phyloP scores from a whole-genome alignment of 805 yeast species.

The Scheffersomyces ergatensis region DNA sequence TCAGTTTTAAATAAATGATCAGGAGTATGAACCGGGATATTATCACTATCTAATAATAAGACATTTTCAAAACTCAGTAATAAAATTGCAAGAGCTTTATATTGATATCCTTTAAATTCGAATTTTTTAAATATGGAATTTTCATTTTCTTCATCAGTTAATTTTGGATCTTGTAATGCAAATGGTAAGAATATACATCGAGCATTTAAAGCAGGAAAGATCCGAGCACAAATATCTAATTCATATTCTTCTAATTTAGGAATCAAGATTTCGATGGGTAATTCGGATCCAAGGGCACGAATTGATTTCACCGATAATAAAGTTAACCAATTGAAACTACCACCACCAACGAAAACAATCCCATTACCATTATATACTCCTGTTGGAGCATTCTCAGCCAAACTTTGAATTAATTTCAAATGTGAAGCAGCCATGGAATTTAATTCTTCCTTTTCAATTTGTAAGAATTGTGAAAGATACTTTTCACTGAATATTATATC shows the following conservation, averaged over 20 bases:
- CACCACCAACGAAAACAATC: conserved; percentile 77
- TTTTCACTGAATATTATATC: conserved; percentile 47
- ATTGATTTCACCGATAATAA: conserved; percentile 62
- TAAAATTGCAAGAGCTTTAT: conserved; percentile 40
- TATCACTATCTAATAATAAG: conserved; percentile 72
- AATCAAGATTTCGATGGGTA: conserved; percentile 81
- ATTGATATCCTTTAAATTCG: conserved; percentile 41
- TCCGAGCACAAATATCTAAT: conserved; percentile 48
- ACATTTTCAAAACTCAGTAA: conserved; percentile 63
- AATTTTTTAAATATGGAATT: conserved; percentile 27
- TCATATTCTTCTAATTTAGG: conserved; percentile 73
- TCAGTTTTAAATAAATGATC: conserved; percentile 55
- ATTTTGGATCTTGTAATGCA: conserved; percentile 15
- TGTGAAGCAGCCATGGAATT: conserved; percentile 48
- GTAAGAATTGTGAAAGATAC: conserved; percentile 49
- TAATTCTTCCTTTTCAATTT: conserved; percentile 42
- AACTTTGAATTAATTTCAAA: conserved; percentile 35
- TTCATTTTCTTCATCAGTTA: conserved; percentile 9
- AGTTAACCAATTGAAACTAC: conserved; percentile 70
- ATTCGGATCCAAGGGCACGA: conserved; percentile 60
- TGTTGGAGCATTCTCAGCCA: conserved; percentile 41
- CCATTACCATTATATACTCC: conserved; percentile 47
- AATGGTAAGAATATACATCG: conserved; percentile 36
- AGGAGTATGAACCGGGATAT: conserved; percentile 66
- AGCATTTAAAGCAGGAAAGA: conserved; percentile 38